Evolutionary conservation across 2,329 filamentous ascomycete species (phyloP), one percentile per base, ranked within the genome.

Genomic region (Macroventuria anomochaeta): DNA sequence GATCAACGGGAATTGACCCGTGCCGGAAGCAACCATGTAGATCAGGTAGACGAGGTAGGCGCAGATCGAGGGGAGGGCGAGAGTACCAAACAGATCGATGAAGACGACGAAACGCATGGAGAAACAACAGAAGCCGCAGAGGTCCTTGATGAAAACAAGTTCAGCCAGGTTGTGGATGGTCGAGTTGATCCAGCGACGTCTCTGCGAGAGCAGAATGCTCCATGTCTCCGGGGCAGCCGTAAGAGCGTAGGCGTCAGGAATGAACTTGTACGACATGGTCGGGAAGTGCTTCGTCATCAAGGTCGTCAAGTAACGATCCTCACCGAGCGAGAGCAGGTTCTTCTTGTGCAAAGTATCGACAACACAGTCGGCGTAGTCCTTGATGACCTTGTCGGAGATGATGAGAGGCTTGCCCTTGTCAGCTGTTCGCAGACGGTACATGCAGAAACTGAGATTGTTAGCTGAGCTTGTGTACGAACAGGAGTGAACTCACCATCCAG

Each of bases 261-360:
- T 84, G 74, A 97, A 99, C 77, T 97, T 99, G 83, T 91, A 97
- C 0, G 90, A 89, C 92, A 97, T 97, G 63, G 81, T 81, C 2
- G 95, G 93, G 83, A 97, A 97, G 78, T 97, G 87, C 79, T 96
- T 97, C 56, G 91, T 96, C 95, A 99, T 97, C 53, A 99, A 81
- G 0, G 95, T 99, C 2, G 95, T 99, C 55, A 99, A 82, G 75
- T 90, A 97, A 79, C 93, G 91, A 89, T 97, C 93, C 77, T 97
- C 93, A 78, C 93, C 93, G 10, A 97, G 87, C 41, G 93, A 90
- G 55, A 97, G 77, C 44, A 97, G 81, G 71, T 97, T 97, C 85
- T 97, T 88, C 80, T 91, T 91, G 76, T 99, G 95, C 29, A 99
- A 82, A 0, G 95, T 99, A 72, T 99, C 95, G 40, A 97, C 89